Percentiles rank a stretch among this genome's conserved stretches.
Evolutionary conservation across 257 asterid species (phyloP).

Genomic region (Osmanthus fragrans): DNA sequence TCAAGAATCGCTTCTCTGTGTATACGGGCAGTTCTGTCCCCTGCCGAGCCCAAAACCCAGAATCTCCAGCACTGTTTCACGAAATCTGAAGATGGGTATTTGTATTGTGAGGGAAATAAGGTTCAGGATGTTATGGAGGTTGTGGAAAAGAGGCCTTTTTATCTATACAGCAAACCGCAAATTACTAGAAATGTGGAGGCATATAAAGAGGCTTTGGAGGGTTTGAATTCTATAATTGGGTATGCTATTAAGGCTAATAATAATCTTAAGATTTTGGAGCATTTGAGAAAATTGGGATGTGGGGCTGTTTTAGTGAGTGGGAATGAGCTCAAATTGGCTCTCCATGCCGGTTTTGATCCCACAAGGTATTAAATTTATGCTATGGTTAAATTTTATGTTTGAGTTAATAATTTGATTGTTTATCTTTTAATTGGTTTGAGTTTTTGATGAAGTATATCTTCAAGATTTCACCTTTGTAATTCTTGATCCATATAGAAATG

Average conservation of each 20-base stretch:
- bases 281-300: constrained; percentile 73
- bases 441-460: not conserved
- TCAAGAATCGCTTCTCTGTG: constrained; percentile 33
- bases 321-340: constrained; percentile 84
- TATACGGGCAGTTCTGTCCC: constrained; percentile 56
- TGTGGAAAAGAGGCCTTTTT: constrained; percentile 80
- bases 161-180: constrained; percentile 84
- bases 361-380: constrained; percentile 45
- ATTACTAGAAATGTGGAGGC: constrained; percentile 84
- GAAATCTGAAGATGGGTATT: constrained; percentile 72
- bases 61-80: constrained; percentile 74
- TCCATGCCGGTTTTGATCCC: constrained; percentile 86
- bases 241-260: constrained; percentile 94
- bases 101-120: constrained; percentile 68
- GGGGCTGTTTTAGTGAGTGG: constrained; percentile 98
- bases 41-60: constrained; percentile 56
- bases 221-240: constrained; percentile 71
- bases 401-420: not conserved
- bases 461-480: too few relatives aligned
- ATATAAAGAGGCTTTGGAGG: constrained; percentile 78
- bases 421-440: not conserved
- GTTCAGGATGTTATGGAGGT: constrained; percentile 72
- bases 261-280: constrained; percentile 86
- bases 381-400: not conserved
- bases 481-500: too few relatives aligned